Percentiles rank a stretch among this genome's conserved stretches.
phyloP scores from a whole-genome alignment of 176 grass and related monocot genomes.

The Miscanthus lutarioriparius region DNA sequence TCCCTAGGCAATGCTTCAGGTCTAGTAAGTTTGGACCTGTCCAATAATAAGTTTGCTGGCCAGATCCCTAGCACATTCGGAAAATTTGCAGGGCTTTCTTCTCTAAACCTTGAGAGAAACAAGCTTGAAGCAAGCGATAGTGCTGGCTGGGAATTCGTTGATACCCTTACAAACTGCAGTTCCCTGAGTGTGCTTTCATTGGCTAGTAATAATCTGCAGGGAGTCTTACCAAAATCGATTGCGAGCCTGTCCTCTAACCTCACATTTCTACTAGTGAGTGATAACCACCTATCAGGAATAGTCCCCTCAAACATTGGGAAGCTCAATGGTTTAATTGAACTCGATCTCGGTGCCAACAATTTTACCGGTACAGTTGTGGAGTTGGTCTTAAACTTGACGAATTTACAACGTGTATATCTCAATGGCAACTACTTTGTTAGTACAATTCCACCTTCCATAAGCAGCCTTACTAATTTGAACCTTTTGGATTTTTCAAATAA shows the following conservation, averaged over 20 bases:
- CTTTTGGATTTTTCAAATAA: constrained; percentile 17
- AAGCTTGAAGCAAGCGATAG: constrained; percentile 24
- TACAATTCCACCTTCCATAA: constrained; percentile 18
- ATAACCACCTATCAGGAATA: background rate
- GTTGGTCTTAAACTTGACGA: background rate
- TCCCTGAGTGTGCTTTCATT: background rate
- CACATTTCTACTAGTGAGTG: background rate
- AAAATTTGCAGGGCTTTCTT: background rate
- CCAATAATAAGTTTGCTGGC: background rate
- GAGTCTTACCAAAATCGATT: constrained; percentile 12
- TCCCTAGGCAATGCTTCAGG: constrained; percentile 19
- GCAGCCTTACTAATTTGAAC: constrained; percentile 26
- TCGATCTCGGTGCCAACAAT: constrained; percentile 19
- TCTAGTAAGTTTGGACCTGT: background rate
- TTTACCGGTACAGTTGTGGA: constrained; percentile 33
- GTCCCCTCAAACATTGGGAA: constrained; percentile 28
- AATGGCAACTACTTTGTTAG: constrained; percentile 25
- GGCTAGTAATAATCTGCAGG: background rate
- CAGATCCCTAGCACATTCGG: constrained; percentile 19
- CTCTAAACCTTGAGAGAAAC: background rate
- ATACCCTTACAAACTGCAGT: constrained; percentile 5
- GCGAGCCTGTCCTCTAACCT: constrained; percentile 15
- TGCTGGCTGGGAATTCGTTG: constrained; percentile 30
- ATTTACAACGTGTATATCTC: constrained; percentile 5
- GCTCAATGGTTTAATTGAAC: background rate